phyloP scores from a whole-genome alignment of 2,329 filamentous ascomycete species.

The Pseudopithomyces chartarum region DNA sequence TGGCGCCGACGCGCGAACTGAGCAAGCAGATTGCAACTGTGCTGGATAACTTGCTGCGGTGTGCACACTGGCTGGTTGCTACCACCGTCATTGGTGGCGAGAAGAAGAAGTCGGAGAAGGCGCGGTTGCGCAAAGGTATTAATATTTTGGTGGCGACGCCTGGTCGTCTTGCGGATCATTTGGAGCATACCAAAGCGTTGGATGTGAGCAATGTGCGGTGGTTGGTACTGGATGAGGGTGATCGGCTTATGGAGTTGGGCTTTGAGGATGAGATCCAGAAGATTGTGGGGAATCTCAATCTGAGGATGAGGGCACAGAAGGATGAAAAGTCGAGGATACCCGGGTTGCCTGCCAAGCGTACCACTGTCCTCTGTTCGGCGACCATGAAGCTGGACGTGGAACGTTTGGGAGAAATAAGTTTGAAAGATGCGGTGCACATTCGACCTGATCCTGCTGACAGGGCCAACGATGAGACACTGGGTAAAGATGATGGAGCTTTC shows the following conservation, averaged over 20 bases:
- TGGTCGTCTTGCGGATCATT: slow-evolving; percentile 85
- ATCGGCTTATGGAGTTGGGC: slow-evolving; percentile 96
- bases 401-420: slow-evolving; percentile 88
- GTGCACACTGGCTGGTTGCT: slow-evolving; percentile 90
- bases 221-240: slow-evolving; percentile 94
- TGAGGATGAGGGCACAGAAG: slow-evolving; percentile 63
- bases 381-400: slow-evolving; percentile 99
- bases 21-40: slow-evolving; percentile 93
- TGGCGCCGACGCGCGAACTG: slow-evolving; percentile 90
- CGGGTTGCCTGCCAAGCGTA: slow-evolving; percentile 73
- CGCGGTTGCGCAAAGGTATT: slow-evolving; percentile 87
- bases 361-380: slow-evolving; percentile 91
- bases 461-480: slow-evolving; percentile 53
- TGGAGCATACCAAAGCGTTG: slow-evolving; percentile 88
- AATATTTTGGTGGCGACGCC: slow-evolving; percentile 97
- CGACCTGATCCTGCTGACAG: slow-evolving; percentile 66
- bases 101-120: slow-evolving; percentile 84
- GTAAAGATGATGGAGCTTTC: slow-evolving; percentile 62
- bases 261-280: slow-evolving; percentile 93
- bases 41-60: slow-evolving; percentile 82
- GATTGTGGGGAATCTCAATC: slow-evolving; percentile 79
- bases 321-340: slow-evolving; percentile 65
- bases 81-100: slow-evolving; percentile 79
- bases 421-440: slow-evolving; percentile 90
- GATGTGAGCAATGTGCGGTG: slow-evolving; percentile 89